phyloP scores from a whole-genome alignment of 2,329 filamentous ascomycete genomes.

The Fusarium nisikadoi region DNA sequence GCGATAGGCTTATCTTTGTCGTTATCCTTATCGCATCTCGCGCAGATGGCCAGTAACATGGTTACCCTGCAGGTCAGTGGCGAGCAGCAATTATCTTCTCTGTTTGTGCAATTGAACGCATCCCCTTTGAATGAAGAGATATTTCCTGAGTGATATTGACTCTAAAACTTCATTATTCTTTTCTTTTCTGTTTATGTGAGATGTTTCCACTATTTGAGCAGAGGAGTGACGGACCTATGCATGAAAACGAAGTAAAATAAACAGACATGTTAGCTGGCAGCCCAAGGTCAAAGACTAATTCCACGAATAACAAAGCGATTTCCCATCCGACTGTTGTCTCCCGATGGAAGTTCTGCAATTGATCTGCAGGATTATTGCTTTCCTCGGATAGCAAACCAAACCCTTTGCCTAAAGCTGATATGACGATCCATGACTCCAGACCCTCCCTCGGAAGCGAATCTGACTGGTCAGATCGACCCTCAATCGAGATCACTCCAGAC shows the following conservation, averaged over 20 bases:
- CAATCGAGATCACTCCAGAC: background rate
- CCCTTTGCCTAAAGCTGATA: background rate
- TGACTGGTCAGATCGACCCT: background rate
- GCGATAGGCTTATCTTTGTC: background rate
- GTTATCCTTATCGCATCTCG: background rate
- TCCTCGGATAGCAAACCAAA: background rate
- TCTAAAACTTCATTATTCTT: background rate
- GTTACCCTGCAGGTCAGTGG: background rate
- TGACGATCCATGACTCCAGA: background rate
- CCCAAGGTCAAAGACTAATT: no score
- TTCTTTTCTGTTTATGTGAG: fast-evolving
- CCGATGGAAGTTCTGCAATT: no score
- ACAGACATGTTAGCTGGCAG: no score
- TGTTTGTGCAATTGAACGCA: background rate
- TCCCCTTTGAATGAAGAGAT: background rate
- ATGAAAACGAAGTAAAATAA: no score
- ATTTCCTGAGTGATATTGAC: no score
- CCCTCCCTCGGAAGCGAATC: background rate
- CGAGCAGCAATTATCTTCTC: background rate
- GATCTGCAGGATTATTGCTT: background rate
- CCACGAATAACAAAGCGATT: no score
- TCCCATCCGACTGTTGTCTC: no score
- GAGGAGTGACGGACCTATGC: no score
- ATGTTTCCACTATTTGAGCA: no score
- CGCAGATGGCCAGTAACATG: no score